phyloP scores from a whole-genome alignment of 768 basidiomycete genomes.

The Mycena rosella region DNA sequence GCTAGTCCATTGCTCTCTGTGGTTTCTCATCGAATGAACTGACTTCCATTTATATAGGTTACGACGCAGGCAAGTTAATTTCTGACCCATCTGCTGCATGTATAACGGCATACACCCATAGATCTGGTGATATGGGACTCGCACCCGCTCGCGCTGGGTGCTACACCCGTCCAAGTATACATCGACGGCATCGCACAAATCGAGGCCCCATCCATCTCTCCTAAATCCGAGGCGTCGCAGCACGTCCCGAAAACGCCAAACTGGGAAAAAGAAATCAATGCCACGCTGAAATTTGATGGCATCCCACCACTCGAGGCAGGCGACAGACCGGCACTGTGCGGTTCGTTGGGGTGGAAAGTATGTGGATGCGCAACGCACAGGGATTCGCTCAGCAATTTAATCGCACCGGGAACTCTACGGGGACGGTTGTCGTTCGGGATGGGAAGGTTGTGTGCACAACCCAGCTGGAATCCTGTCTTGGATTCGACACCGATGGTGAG shows the following conservation, averaged over 20 bases:
- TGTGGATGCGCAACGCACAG: not conserved
- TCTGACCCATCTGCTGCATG: not conserved
- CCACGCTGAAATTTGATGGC: slow-evolving; percentile 71
- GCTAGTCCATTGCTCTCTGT: not conserved
- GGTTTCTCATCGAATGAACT: not conserved
- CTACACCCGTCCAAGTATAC: slow-evolving; percentile 84
- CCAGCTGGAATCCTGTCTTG: not conserved
- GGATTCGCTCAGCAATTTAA: not conserved
- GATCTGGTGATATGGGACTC: slow-evolving; percentile 75
- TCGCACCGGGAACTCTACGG: not conserved
- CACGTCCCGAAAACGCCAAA: slow-evolving; percentile 63
- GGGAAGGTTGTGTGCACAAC: not conserved
- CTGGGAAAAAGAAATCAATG: slow-evolving; percentile 70
- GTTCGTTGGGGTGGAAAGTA: not conserved
- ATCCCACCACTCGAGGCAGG: slow-evolving; percentile 68
- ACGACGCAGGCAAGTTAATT: not conserved
- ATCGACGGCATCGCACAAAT: slow-evolving; percentile 86
- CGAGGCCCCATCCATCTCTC: slow-evolving; percentile 46
- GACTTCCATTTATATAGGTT: not conserved
- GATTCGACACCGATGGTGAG: not conserved
- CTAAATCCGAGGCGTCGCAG: slow-evolving; percentile 65
- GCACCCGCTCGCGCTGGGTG: slow-evolving; percentile 82
- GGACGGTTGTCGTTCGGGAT: not conserved
- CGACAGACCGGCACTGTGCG: not conserved
- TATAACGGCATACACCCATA: slow-evolving; percentile 30